Percentiles rank a stretch among this genome's conserved stretches.
Conservation (phyloP, 2,329 filamentous ascomycete genomes). For the Venturia pyrina region DNA sequence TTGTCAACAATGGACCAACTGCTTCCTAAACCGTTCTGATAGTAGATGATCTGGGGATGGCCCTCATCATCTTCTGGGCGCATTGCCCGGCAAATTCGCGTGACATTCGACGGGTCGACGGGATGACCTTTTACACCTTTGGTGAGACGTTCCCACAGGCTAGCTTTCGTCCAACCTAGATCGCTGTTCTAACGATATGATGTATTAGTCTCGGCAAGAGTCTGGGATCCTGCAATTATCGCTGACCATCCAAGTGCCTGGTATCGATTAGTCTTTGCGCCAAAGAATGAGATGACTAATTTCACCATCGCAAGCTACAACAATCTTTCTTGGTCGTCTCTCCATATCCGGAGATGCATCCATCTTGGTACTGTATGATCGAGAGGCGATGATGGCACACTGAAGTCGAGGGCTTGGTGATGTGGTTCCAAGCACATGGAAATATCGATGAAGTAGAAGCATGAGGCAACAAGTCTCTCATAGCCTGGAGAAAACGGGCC, state of each 20-base stretch:
- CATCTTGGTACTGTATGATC: not conserved
- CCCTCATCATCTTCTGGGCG: slow-evolving; percentile 20
- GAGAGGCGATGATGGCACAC: not conserved
- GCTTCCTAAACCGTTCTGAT: slow-evolving; percentile 32
- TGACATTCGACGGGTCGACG: slow-evolving; percentile 29
- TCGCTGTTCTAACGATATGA: slow-evolving; percentile 1
- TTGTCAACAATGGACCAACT: slow-evolving; percentile 15
- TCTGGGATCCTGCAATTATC: not conserved
- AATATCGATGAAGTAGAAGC: not conserved
- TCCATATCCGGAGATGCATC: not conserved
- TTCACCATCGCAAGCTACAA: not conserved
- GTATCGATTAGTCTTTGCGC: not conserved
- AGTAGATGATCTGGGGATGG: slow-evolving; percentile 30
- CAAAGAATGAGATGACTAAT: not conserved
- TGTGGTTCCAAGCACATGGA: not conserved
- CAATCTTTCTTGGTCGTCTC: not conserved
- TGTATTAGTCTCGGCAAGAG: not conserved
- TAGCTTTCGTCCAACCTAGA: slow-evolving; percentile 7
- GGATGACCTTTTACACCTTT: slow-evolving; percentile 8
- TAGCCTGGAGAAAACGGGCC: not conserved
- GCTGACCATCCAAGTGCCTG: not conserved
- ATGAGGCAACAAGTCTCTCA: not conserved
- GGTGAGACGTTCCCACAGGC: not conserved
- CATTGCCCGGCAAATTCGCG: slow-evolving; percentile 27
- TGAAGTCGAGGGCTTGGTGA: not conserved